These are phyloP conservation scores for Caloboletus inedulis DNA, from an alignment of 1,284 basidiomycete species.

Conservation along the genomic window DNA sequence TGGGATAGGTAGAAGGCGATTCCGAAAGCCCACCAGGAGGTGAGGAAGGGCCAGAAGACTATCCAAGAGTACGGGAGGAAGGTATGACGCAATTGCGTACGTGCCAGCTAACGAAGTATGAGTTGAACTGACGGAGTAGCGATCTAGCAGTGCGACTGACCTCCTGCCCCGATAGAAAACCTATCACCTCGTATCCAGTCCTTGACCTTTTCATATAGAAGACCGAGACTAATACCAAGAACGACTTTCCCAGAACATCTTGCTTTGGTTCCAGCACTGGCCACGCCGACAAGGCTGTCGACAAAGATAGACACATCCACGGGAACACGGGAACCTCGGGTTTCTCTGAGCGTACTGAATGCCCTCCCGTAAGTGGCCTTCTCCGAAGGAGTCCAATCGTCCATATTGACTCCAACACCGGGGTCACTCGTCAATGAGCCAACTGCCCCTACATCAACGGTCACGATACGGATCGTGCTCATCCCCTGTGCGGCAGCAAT, in stretches of 20 bases:
- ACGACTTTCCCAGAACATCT: constrained; percentile 35
- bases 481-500: constrained; percentile 50
- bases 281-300: constrained; percentile 51
- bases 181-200: constrained; percentile 59
- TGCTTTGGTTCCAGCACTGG: constrained; percentile 47
- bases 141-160: constrained; percentile 38
- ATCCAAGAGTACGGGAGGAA: constrained; percentile 67
- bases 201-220: constrained; percentile 37
- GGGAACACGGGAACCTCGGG: constrained; percentile 45
- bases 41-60: constrained; percentile 63
- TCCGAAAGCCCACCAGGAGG: constrained; percentile 57
- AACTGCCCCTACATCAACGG: constrained; percentile 42
- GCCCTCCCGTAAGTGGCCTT: constrained; percentile 66
- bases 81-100: constrained; percentile 62
- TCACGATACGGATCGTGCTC: constrained; percentile 65
- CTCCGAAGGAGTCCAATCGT: constrained; percentile 69
- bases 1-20: constrained; percentile 51
- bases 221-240: constrained; percentile 44
- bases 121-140: constrained; percentile 3
- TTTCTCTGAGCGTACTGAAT: constrained; percentile 50
- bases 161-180: constrained; percentile 70
- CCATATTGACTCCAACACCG: constrained; percentile 36
- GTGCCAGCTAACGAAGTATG: constrained; percentile 48
- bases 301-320: constrained; percentile 59
- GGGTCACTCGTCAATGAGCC: constrained; percentile 13